These are phyloP conservation scores for Pyrus pyrifolia DNA, from an alignment of 306 rosid genomes.

Conservation along the genomic window DNA sequence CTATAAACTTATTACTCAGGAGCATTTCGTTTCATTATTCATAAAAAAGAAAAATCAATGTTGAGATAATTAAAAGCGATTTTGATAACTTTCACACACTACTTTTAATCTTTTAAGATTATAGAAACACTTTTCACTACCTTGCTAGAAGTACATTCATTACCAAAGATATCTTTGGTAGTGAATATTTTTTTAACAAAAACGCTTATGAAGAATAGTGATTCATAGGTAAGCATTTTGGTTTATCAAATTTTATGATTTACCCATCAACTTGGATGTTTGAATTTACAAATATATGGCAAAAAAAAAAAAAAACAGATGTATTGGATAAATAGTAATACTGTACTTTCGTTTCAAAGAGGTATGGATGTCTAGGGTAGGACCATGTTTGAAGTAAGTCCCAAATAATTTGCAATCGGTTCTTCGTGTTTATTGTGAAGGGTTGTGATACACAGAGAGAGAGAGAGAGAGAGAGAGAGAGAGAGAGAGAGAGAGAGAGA, in stretches of 20 bases:
- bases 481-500: neutral
- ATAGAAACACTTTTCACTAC: too few species aligned
- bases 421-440: neutral
- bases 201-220: neutral
- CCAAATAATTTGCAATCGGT: constrained; percentile 11
- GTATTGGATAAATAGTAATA: too few species aligned
- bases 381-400: neutral
- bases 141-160: too few species aligned
- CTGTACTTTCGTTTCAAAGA: neutral
- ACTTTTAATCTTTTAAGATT: too few species aligned
- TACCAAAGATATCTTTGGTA: too few species aligned
- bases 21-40: too few species aligned
- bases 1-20: too few species aligned
- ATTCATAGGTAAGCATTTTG: neutral
- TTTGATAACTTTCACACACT: too few species aligned
- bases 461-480: too few species aligned
- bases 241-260: neutral
- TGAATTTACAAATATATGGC: neutral
- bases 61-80: too few species aligned
- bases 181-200: neutral
- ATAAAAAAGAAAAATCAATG: too few species aligned
- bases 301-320: neutral
- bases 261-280: neutral
- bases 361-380: neutral
- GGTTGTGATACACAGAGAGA: neutral